phyloP scores from a whole-genome alignment of 257 asterid species.

The Fraxinus pennsylvanica region DNA sequence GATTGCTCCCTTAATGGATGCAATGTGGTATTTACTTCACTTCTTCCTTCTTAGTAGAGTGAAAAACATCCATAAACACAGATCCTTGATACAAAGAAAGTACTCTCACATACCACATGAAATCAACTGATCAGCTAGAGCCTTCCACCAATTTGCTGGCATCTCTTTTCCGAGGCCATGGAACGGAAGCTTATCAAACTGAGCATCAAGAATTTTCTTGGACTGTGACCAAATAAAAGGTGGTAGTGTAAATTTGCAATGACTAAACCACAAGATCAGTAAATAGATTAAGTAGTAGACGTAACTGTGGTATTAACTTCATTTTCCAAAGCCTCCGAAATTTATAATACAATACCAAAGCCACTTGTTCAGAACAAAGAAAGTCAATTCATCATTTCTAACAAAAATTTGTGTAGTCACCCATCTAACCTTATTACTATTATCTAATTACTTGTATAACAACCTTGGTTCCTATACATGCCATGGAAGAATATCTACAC shows the following conservation, averaged over 20 bases:
- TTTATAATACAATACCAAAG: slow-evolving; percentile 3
- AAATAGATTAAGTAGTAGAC: neutral
- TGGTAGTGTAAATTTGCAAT: slow-evolving; percentile 13
- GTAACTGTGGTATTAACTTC: neutral
- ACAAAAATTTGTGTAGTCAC: neutral
- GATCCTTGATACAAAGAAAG: slow-evolving; percentile 15
- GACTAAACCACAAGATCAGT: slow-evolving; percentile 15
- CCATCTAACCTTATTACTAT: too few species aligned
- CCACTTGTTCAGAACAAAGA: neutral
- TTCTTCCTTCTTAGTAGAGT: neutral
- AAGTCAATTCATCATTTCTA: slow-evolving; percentile 7
- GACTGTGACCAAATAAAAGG: slow-evolving; percentile 51
- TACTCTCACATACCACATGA: slow-evolving; percentile 51
- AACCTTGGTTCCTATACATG: slow-evolving; percentile 12
- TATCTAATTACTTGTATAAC: neutral
- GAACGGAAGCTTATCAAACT: slow-evolving; percentile 80
- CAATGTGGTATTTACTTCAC: neutral
- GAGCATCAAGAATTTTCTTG: slow-evolving; percentile 72
- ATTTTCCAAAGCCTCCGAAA: slow-evolving; percentile 4
- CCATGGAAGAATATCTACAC: slow-evolving; percentile 9
- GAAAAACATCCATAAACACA: neutral
- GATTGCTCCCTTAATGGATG: slow-evolving; percentile 8
- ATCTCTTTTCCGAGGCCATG: slow-evolving; percentile 89
- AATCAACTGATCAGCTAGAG: slow-evolving; percentile 73
- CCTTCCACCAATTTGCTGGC: slow-evolving; percentile 94